Evolutionary conservation across 2,329 filamentous ascomycete species (phyloP).

Genomic region (Aspergillus sp.): DNA sequence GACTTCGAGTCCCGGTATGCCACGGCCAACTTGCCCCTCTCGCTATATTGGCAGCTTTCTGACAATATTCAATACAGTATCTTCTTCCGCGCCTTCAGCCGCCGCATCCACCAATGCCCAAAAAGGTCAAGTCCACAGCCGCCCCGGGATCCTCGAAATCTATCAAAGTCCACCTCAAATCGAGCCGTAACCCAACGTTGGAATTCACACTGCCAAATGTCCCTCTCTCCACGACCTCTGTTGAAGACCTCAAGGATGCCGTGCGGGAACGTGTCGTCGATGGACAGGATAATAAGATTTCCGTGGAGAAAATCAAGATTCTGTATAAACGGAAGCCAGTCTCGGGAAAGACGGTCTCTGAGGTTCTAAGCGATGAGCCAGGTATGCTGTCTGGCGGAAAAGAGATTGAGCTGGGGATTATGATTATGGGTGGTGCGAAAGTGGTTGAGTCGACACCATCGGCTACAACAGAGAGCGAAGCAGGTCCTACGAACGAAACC

Average conservation of each 20-base stretch:
- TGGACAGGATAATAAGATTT: constrained; percentile 24
- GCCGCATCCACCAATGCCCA: constrained; percentile 37
- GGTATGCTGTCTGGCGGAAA: constrained; percentile 32
- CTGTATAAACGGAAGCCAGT: constrained; percentile 82
- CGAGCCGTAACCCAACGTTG: constrained; percentile 65
- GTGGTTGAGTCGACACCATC: constrained; percentile 30
- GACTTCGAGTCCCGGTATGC: constrained; percentile 65
- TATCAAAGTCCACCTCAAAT: constrained; percentile 27
- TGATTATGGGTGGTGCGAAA: constrained; percentile 70
- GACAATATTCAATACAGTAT: constrained; percentile 25
- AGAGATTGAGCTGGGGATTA: constrained; percentile 69
- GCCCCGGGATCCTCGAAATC: constrained; percentile 35
- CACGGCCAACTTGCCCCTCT: neutral
- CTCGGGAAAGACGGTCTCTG: constrained; percentile 67
- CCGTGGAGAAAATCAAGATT: constrained; percentile 71
- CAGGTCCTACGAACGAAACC: constrained; percentile 1
- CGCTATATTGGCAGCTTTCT: neutral
- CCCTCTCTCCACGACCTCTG: constrained; percentile 59
- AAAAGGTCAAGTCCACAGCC: constrained; percentile 26
- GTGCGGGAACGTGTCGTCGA: constrained; percentile 57
- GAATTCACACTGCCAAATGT: constrained; percentile 56
- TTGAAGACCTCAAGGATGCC: constrained; percentile 67
- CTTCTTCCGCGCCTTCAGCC: constrained; percentile 41
- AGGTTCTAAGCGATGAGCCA: constrained; percentile 55
- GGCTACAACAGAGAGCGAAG: constrained; percentile 24